A percentile compares a stretch with the other conserved stretches of the same genome.
Conservation (phyloP, 1,139 yeast genomes). For the Blastobotrys indianensis region DNA sequence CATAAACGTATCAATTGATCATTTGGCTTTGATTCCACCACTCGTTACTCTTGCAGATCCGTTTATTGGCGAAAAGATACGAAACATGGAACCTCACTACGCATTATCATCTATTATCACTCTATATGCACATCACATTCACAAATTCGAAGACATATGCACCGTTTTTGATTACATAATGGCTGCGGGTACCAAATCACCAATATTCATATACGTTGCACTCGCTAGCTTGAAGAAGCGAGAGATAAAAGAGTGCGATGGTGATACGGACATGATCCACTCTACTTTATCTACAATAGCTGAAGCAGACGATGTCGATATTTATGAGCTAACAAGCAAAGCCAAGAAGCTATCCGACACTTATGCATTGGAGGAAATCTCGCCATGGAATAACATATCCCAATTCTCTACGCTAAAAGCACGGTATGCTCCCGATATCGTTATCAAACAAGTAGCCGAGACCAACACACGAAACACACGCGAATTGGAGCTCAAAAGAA, state of each 20-base stretch:
- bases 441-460: constrained; percentile 4
- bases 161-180: constrained; percentile 60
- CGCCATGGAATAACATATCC: constrained; percentile 24
- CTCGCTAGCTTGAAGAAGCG: constrained; percentile 42
- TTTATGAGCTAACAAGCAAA: background rate
- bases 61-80: constrained; percentile 45
- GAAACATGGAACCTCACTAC: constrained; percentile 48
- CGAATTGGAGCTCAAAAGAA: background rate
- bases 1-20: constrained; percentile 59
- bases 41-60: constrained; percentile 49
- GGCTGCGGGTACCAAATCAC: constrained; percentile 39
- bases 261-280: constrained; percentile 30
- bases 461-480: background rate
- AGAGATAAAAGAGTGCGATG: constrained; percentile 33
- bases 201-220: constrained; percentile 54
- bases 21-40: constrained; percentile 59
- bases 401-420: constrained; percentile 25
- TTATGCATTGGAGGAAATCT: constrained; percentile 2
- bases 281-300: constrained; percentile 21
- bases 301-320: background rate
- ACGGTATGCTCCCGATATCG: background rate
- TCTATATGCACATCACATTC: constrained; percentile 68
- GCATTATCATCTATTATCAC: constrained; percentile 76
- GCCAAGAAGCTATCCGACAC: background rate
- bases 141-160: constrained; percentile 45